Percentiles rank a stretch among this genome's conserved stretches.
phyloP scores from a whole-genome alignment of 495 filamentous ascomycete genomes.

The Hyaloscypha hepaticicola region DNA sequence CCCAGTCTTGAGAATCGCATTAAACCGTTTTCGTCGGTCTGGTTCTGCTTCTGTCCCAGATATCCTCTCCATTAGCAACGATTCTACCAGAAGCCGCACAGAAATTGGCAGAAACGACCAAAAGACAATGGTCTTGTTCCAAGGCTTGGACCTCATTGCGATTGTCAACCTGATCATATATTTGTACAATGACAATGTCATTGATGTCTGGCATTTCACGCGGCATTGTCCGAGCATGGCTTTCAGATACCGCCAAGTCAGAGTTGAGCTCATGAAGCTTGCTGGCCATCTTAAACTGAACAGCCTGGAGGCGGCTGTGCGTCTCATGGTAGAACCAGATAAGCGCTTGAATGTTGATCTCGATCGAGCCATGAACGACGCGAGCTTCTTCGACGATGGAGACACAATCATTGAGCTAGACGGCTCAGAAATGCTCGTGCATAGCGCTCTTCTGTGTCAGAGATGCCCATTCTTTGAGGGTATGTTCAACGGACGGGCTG shows the following conservation, averaged over 20 bases:
- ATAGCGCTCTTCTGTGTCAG: conserved; percentile 75
- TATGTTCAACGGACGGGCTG: conserved; percentile 81
- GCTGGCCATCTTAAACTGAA: conserved; percentile 64
- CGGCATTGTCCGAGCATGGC: conserved; percentile 60
- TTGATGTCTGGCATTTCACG: conserved; percentile 82
- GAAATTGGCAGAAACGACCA: conserved; percentile 10
- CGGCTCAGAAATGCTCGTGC: conserved; percentile 61
- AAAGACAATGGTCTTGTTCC: conserved; percentile 29
- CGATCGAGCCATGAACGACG: conserved; percentile 60
- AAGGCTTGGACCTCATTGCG: conserved; percentile 56
- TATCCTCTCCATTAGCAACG: conserved; percentile 8
- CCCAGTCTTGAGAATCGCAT: conserved; percentile 58
- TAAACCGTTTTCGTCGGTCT: conserved; percentile 50
- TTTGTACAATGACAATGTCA: conserved; percentile 73
- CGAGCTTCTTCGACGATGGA: conserved; percentile 66
- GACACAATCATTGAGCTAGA: conserved; percentile 78
- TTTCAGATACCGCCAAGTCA: conserved; percentile 70
- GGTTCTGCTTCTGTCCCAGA: conserved; percentile 30
- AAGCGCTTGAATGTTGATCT: conserved; percentile 67
- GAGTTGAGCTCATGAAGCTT: conserved; percentile 78
- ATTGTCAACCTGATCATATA: conserved; percentile 75
- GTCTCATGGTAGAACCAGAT: conserved; percentile 65
- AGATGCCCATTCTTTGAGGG: conserved; percentile 92
- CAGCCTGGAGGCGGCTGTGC: conserved; percentile 70
- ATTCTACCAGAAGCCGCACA: background rate